A percentile compares a stretch with the other conserved stretches of the same genome.
phyloP scores from a whole-genome alignment of 2,329 filamentous ascomycete genomes.

The Epichloe festucae region DNA sequence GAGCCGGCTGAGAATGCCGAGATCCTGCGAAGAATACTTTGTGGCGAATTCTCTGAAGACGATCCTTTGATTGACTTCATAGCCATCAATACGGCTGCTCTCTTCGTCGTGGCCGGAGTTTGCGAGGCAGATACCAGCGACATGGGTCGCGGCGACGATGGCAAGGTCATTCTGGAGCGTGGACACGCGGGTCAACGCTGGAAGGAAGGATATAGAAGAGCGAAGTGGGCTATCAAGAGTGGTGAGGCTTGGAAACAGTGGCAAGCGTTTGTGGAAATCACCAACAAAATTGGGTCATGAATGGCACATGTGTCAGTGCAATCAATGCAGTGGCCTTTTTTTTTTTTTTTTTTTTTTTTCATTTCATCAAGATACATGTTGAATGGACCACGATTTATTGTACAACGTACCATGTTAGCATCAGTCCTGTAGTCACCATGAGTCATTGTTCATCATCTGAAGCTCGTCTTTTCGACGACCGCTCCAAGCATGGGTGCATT shows the following conservation, averaged over 20 bases:
- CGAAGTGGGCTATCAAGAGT: constrained; percentile 77
- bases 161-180: constrained; percentile 64
- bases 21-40: constrained; percentile 66
- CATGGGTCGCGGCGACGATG: constrained; percentile 72
- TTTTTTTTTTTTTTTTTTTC: not conserved
- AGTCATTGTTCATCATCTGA: not conserved
- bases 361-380: not conserved
- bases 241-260: constrained; percentile 78
- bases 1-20: constrained; percentile 76
- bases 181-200: constrained; percentile 80
- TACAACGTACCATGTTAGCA: no score
- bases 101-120: constrained; percentile 75
- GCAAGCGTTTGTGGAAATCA: constrained; percentile 71
- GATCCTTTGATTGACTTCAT: constrained; percentile 89
- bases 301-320: not conserved
- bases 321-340: not conserved
- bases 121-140: constrained; percentile 71
- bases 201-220: constrained; percentile 87
- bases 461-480: not conserved
- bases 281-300: constrained; percentile 37
- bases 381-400: not conserved
- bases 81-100: constrained; percentile 79
- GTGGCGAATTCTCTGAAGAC: constrained; percentile 57
- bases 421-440: not conserved
- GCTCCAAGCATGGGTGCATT: not conserved